Conservation (phyloP, 306 rosid species). For the Cicer pinnatifidum region DNA sequence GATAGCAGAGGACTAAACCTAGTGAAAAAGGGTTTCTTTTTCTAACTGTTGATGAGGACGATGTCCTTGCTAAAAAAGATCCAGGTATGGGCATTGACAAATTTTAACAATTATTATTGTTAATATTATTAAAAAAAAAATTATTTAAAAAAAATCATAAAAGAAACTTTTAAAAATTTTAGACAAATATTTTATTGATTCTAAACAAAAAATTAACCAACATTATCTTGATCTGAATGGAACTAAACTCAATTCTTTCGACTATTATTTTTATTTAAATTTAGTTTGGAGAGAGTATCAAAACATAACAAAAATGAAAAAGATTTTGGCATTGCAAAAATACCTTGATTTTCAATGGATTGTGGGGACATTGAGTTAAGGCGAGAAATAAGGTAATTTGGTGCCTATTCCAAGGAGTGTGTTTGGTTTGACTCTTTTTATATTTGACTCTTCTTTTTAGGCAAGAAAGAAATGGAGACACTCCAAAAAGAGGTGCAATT, state of each 20-base stretch:
- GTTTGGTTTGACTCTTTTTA: constrained; percentile 41
- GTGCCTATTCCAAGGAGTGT: constrained; percentile 45
- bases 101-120: background rate
- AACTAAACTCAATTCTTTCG: too few relatives aligned
- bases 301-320: background rate
- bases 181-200: too few relatives aligned
- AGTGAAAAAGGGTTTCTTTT: constrained; percentile 43
- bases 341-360: constrained; percentile 51
- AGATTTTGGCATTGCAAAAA: background rate
- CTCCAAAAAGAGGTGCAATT: constrained; percentile 42
- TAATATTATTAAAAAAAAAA: background rate
- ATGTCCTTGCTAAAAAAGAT: constrained; percentile 45
- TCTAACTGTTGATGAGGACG: constrained; percentile 40
- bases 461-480: constrained; percentile 43
- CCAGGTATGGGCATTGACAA: constrained; percentile 52
- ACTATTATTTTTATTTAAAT: too few relatives aligned
- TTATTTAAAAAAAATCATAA: background rate
- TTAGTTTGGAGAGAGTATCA: too few relatives aligned
- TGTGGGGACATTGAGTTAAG: constrained; percentile 63
- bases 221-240: too few relatives aligned
- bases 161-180: background rate
- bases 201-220: too few relatives aligned
- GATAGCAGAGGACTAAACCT: constrained; percentile 37
- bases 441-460: constrained; percentile 55
- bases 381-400: constrained; percentile 49